Base-by-base conservation (phyloP, 768 basidiomycete genomes). In the Xerocomellus dryophilus region DNA sequence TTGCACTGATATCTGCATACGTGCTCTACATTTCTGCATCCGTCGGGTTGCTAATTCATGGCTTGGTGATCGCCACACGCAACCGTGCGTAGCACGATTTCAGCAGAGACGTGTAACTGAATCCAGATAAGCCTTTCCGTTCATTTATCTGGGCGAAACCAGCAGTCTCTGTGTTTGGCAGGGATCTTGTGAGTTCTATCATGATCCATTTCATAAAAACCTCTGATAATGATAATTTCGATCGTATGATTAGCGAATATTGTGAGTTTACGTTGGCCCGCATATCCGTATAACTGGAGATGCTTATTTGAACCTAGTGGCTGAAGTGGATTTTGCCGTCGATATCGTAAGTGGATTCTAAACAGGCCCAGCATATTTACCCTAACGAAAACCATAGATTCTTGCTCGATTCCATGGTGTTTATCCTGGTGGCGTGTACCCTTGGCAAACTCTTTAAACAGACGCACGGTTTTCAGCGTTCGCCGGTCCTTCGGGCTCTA, bases 401-500 rank as follows among this genome's bases (percentile, higher is more conserved):
- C 6, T 5, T 9, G 5, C 39, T 61, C 3, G 52, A 60, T 15
- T n/a, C 2, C 2, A 2, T 34, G 31, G 25, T 50, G 12, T 47
- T 41, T 27, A 4, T 34, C 7, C 41, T 60, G 36, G 36, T 44
- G 11, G 25, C 20, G 11, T 20, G 17, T 42, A 45, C 59, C 9
- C 43, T 60, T 29, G 1, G 8, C 11, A 57, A 38, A n/a, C 35
- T 45, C 27, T 42, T 21, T 3, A 47, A 29, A n/a, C 21, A 23
- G 15, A 38, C 35, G 7, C 45, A 15, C 3, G 1, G 1, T 38
- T 48, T 55, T 2, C 45, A 40, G 1, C 21, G 29, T 7, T 55
- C 59, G 14, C 9, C 12, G 3, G 47, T 61, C 7, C 14, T 57
- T 10, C 25, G 4, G 17, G 4, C 46, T 18, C 59, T 60, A 5